These are phyloP conservation scores for Fusarium equiseti DNA, from an alignment of 2,329 filamentous ascomycete genomes.

Conservation along the genomic window DNA sequence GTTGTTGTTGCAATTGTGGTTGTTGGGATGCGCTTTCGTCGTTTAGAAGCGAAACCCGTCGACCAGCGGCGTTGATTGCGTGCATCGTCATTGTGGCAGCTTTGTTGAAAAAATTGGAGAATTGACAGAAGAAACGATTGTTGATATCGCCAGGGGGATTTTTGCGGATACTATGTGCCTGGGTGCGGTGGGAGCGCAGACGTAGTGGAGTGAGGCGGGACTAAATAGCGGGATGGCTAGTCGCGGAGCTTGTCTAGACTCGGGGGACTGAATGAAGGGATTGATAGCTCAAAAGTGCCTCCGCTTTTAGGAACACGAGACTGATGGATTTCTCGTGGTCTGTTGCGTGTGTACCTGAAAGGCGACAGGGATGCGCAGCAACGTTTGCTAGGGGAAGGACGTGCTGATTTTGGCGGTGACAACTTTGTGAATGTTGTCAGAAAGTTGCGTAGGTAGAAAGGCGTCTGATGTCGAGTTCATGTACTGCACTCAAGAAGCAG, in stretches of 20 bases:
- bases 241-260: constrained; percentile 33
- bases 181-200: constrained; percentile 21
- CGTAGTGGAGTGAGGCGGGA: constrained; percentile 26
- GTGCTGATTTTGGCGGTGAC: constrained; percentile 30
- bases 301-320: constrained; percentile 40
- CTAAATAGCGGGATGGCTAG: constrained; percentile 36
- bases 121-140: background rate
- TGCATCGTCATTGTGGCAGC: constrained; percentile 58
- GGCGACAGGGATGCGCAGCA: constrained; percentile 18
- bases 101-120: background rate
- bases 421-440: constrained; percentile 12
- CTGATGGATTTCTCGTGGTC: constrained; percentile 34
- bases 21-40: constrained; percentile 50
- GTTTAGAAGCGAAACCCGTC: constrained; percentile 70
- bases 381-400: constrained; percentile 14
- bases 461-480: constrained; percentile 31
- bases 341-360: constrained; percentile 32
- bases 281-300: constrained; percentile 30
- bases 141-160: constrained; percentile 13
- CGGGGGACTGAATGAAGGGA: constrained; percentile 10
- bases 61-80: constrained; percentile 67
- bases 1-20: constrained; percentile 20
- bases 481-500: constrained; percentile 4
- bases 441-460: background rate
- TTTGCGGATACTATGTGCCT: constrained; percentile 16